phyloP scores from a whole-genome alignment of 208 protist genomes.

The Novymonas esmeraldas region DNA sequence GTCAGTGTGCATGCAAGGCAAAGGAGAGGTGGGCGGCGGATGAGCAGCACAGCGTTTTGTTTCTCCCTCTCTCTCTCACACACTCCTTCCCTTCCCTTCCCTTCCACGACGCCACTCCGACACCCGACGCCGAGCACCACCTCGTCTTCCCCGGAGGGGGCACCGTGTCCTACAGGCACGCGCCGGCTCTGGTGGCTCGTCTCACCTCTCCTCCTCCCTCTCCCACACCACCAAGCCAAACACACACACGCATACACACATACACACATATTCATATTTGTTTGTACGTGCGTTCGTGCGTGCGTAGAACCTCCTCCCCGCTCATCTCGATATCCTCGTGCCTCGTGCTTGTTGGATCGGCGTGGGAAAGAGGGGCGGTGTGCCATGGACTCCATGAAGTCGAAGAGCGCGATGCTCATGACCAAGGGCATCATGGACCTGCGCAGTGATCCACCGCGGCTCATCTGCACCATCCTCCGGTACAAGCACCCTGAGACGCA shows the following conservation, averaged over 20 bases:
- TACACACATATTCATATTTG: background rate
- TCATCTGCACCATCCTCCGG: constrained; percentile 68
- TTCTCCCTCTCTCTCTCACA: too few relatives aligned
- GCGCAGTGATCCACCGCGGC: constrained; percentile 64
- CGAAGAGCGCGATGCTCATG: constrained; percentile 77
- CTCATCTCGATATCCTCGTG: background rate
- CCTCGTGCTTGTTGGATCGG: background rate
- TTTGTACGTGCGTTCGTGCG: too few relatives aligned
- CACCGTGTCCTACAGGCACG: too few relatives aligned
- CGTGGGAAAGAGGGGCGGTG: too few relatives aligned
- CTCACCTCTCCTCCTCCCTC: background rate
- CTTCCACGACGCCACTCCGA: too few relatives aligned
- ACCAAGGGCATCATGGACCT: constrained; percentile 87
- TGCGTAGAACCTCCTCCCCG: too few relatives aligned
- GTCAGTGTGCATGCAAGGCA: too few relatives aligned
- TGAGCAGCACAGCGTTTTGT: too few relatives aligned
- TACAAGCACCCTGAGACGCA: constrained; percentile 69
- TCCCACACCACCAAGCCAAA: background rate
- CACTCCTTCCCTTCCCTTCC: too few relatives aligned
- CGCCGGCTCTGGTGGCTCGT: background rate
- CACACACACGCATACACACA: background rate
- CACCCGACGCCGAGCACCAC: too few relatives aligned
- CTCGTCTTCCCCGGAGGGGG: too few relatives aligned
- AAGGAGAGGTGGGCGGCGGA: too few relatives aligned
- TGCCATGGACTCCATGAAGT: constrained; percentile 60